A percentile compares a stretch with the other conserved stretches of the same genome.
phyloP scores from a whole-genome alignment of 1,284 basidiomycete genomes.

The Sporisorium sorghi region DNA sequence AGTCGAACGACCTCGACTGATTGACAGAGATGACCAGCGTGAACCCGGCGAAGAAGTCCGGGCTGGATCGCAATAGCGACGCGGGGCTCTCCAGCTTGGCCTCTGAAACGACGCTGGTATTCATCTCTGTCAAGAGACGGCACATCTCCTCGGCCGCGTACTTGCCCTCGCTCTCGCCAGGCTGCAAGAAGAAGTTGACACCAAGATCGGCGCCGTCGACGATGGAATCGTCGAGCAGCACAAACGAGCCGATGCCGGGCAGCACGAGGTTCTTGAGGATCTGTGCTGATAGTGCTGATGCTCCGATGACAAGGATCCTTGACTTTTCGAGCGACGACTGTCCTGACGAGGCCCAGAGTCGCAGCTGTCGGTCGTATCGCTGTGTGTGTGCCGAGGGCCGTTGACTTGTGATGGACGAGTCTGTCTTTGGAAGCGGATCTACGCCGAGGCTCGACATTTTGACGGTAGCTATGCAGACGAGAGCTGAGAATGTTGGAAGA shows the following conservation, averaged over 20 bases:
- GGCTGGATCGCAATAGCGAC: conserved; percentile 74
- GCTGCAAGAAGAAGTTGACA: conserved; percentile 93
- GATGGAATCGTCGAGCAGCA: conserved; percentile 79
- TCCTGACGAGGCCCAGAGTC: conserved; percentile 93
- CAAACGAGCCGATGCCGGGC: conserved; percentile 91
- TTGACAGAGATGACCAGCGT: conserved; percentile 83
- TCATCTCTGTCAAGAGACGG: conserved; percentile 83
- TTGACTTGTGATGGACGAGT: conserved; percentile 35
- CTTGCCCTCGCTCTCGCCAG: conserved; percentile 79
- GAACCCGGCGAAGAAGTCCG: conserved; percentile 74
- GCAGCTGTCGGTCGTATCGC: conserved; percentile 71
- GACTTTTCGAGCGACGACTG: conserved; percentile 90
- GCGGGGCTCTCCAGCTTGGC: conserved; percentile 73
- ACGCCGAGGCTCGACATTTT: conserved; percentile 43
- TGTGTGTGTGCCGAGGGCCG: conserved; percentile 64
- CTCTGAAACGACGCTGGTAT: conserved; percentile 82
- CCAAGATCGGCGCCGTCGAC: conserved; percentile 84
- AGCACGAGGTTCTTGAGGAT: conserved; percentile 94
- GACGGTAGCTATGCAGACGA: neutral
- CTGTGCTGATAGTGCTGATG: conserved; percentile 82
- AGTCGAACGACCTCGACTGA: conserved; percentile 54
- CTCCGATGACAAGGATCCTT: conserved; percentile 83
- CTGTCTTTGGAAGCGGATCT: conserved; percentile 31
- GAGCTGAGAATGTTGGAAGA: neutral
- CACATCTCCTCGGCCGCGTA: conserved; percentile 83